These are phyloP conservation scores for Oligophagozyma castellii DNA, from an alignment of 1,139 yeast species.

Conservation along the genomic window DNA sequence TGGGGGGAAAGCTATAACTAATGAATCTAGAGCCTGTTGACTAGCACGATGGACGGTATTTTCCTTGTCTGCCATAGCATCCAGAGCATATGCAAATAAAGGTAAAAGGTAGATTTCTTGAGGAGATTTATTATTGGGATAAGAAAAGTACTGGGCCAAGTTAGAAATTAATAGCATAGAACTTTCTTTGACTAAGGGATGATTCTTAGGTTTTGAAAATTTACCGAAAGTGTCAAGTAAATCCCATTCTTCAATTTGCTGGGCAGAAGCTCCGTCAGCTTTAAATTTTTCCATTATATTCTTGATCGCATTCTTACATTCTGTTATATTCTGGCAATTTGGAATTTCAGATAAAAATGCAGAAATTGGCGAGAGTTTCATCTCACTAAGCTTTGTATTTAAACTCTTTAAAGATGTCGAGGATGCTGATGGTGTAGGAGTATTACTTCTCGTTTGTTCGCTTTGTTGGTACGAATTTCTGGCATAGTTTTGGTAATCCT, in stretches of 20 bases:
- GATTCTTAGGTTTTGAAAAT: constrained; percentile 58
- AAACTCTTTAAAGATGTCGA: constrained; percentile 63
- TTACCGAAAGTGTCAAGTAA: constrained; percentile 48
- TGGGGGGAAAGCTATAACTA: constrained; percentile 57
- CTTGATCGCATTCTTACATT: constrained; percentile 49
- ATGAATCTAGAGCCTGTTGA: constrained; percentile 49
- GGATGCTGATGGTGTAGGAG: constrained; percentile 23
- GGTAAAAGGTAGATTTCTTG: constrained; percentile 61
- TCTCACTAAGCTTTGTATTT: constrained; percentile 52
- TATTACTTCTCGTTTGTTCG: constrained; percentile 16
- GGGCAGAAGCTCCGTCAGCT: constrained; percentile 31
- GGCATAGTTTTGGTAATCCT: constrained; percentile 2
- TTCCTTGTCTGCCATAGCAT: constrained; percentile 72
- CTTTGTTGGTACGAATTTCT: constrained; percentile 12
- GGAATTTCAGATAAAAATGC: constrained; percentile 44
- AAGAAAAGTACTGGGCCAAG: constrained; percentile 47
- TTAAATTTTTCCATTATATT: constrained; percentile 38
- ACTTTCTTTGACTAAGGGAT: constrained; percentile 64
- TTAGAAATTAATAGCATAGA: constrained; percentile 55
- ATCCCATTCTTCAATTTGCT: constrained; percentile 46
- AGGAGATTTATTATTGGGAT: constrained; percentile 39
- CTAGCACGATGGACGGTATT: constrained; percentile 76
- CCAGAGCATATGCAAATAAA: constrained; percentile 44
- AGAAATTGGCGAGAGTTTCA: constrained; percentile 57
- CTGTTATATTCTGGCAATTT: constrained; percentile 45